Percentiles rank a stretch among this genome's conserved stretches.
These are phyloP conservation scores for Lentinula boryana DNA, from an alignment of 768 basidiomycete genomes.

Conservation along the genomic window DNA sequence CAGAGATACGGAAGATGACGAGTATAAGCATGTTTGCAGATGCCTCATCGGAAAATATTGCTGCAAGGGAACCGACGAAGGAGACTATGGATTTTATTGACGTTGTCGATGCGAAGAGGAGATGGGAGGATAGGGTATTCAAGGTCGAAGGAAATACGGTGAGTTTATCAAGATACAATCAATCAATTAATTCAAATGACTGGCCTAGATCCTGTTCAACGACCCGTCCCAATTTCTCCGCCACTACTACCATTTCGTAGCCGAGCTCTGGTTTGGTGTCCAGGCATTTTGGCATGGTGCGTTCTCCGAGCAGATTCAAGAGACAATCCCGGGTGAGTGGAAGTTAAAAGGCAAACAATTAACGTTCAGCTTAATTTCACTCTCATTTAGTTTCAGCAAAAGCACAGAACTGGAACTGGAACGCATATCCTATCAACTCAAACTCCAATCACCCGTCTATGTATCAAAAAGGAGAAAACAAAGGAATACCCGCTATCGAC, in stretches of 20 bases:
- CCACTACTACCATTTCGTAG: constrained; percentile 87
- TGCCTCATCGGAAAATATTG: constrained; percentile 59
- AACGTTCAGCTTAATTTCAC: neutral
- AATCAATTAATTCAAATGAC: neutral
- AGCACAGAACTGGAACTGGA: neutral
- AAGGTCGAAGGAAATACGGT: constrained; percentile 72
- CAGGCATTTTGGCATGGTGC: constrained; percentile 73
- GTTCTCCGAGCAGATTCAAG: constrained; percentile 9
- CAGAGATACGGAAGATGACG: constrained; percentile 53
- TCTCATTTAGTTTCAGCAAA: constrained; percentile 11
- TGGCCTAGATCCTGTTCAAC: constrained; percentile 47
- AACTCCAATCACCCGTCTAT: neutral
- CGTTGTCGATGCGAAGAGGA: constrained; percentile 47
- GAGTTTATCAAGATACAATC: constrained; percentile 15
- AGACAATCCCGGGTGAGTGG: neutral
- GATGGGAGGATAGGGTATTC: constrained; percentile 66
- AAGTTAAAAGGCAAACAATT: too few relatives aligned
- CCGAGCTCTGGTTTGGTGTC: constrained; percentile 70
- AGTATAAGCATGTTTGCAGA: constrained; percentile 58
- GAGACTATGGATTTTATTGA: constrained; percentile 58
- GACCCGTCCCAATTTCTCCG: constrained; percentile 73
- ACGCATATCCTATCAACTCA: neutral
- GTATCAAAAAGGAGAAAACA: constrained; percentile 10
- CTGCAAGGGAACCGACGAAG: constrained; percentile 58
- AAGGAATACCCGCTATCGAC: constrained; percentile 48